Evolutionary conservation across 2,329 filamentous ascomycete genomes (phyloP), one percentile per base, ranked within the genome.

Genomic region (Alternaria burnsii): DNA sequence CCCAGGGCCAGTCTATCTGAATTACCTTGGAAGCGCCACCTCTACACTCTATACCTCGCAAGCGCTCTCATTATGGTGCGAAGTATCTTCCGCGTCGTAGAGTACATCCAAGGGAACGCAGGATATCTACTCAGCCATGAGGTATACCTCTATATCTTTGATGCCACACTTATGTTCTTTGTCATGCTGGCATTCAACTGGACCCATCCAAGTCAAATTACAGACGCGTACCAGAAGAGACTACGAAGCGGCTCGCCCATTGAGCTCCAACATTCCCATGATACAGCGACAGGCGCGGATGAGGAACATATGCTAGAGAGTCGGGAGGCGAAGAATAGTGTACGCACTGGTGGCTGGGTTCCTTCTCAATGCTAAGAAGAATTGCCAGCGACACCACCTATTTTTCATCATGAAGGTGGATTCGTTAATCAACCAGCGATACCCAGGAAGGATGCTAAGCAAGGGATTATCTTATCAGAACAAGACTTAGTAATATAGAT

Each of bases 1-100:
- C 34, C 58, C 6, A 26, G 47, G n/a, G 11, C 28, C 4, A 28
- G 14, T 24, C 51, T 40, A 5, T 18, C n/a, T 36, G 55, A 50
- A 14, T 32, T 71, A 4, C 70, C 69, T 1, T 75, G 71, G 71
- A 71, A 72, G 59, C 72, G 75, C 42, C 76, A 80, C 52, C 69
- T 86, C 55, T 57, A 69, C 14, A 76, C 74, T 0, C 71, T 86
- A 24, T 86, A 86, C 67, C 38, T 70, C 5, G 74, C 79, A 22
- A 82, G 78, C 64, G 62, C 70, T 1, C 70, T 86, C 20, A 85
- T 86, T 67, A 72, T 86, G 63, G 51, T 85, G 11, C 78, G 85
- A 52, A 81, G 74, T n/a, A 64, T 85, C 2, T 84, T 85, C 55
- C 78, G 84, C 24, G 74, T 85, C 5, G 67, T 80, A 10, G 84